Conservation (phyloP, 192 early-diverging fungal species). For the Chytriomyces hyalinus region DNA sequence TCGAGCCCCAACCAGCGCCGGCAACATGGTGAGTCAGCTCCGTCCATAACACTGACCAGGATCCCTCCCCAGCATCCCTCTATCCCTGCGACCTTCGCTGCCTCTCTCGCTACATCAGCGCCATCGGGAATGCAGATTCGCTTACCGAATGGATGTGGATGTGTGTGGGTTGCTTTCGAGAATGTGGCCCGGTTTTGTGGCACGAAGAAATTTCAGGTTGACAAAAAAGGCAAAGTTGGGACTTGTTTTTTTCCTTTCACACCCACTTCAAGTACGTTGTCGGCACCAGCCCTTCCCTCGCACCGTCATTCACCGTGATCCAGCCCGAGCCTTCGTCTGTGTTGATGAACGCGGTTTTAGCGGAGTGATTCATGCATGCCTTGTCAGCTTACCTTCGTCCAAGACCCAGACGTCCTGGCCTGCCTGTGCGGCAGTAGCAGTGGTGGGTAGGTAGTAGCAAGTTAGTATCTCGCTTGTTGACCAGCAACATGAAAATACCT, state of each 20-base stretch:
- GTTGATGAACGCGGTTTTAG: neutral
- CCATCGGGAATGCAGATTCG: too few relatives aligned
- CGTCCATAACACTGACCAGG: too few relatives aligned
- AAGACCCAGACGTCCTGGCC: conserved; percentile 63
- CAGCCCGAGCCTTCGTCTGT: conserved; percentile 64
- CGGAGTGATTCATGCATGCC: conserved; percentile 6
- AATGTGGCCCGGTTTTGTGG: too few relatives aligned
- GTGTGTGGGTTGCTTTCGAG: too few relatives aligned
- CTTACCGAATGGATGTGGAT: too few relatives aligned
- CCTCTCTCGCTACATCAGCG: too few relatives aligned
- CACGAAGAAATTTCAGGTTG: too few relatives aligned
- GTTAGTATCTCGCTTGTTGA: neutral
- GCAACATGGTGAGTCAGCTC: too few relatives aligned
- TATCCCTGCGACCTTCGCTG: too few relatives aligned
- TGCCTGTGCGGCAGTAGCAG: conserved; percentile 19
- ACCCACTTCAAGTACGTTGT: conserved; percentile 37
- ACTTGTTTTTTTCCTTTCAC: conserved; percentile 4
- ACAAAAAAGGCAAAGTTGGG: neutral
- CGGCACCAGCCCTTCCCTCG: conserved; percentile 41
- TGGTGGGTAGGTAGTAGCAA: neutral
- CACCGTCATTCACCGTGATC: conserved; percentile 55
- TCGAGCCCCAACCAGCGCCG: too few relatives aligned
- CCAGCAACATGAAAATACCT: neutral
- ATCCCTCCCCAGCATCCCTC: too few relatives aligned
- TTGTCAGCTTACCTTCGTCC: conserved; percentile 43